These are phyloP conservation scores for Solanum acaule DNA, from an alignment of 257 asterid species.

Conservation along the genomic window DNA sequence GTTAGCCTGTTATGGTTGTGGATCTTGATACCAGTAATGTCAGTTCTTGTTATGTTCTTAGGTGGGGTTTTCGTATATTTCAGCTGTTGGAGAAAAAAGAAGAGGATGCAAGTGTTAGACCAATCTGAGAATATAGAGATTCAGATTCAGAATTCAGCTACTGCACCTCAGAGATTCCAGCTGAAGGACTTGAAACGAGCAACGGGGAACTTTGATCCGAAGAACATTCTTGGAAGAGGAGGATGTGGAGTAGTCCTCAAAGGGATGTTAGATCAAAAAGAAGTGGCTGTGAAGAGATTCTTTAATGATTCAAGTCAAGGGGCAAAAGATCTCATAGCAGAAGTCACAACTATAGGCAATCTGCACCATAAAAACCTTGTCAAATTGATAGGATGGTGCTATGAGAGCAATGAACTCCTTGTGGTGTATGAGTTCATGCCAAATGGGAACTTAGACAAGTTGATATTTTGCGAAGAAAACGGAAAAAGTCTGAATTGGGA, in stretches of 20 bases:
- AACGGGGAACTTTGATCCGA: background rate
- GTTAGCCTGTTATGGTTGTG: background rate
- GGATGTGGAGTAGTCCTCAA: slow-evolving; percentile 10
- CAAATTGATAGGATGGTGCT: slow-evolving; percentile 5
- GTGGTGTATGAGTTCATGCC: slow-evolving; percentile 13
- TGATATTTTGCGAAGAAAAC: background rate
- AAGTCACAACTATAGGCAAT: slow-evolving; percentile 10
- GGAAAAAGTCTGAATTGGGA: background rate
- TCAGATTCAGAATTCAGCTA: background rate
- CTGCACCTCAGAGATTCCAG: slow-evolving; percentile 6
- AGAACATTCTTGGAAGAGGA: slow-evolving; percentile 8
- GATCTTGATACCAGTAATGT: slow-evolving; percentile 2
- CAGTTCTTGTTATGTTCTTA: background rate
- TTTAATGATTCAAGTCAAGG: background rate
- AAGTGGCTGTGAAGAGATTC: slow-evolving; percentile 6
- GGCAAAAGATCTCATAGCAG: slow-evolving; percentile 5
- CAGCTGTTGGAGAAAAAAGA: background rate
- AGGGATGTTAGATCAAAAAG: background rate
- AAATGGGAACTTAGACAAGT: slow-evolving; percentile 9
- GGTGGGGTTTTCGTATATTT: background rate
- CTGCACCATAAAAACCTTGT: slow-evolving; percentile 10
- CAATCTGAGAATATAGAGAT: background rate
- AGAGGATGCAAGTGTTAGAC: background rate
- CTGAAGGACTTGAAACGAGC: background rate
- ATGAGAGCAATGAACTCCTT: slow-evolving; percentile 1